Percentiles rank a stretch among this genome's conserved stretches.
Evolutionary conservation across 495 filamentous ascomycete genomes (phyloP).

Genomic region (Aspergillus olivimuriae): DNA sequence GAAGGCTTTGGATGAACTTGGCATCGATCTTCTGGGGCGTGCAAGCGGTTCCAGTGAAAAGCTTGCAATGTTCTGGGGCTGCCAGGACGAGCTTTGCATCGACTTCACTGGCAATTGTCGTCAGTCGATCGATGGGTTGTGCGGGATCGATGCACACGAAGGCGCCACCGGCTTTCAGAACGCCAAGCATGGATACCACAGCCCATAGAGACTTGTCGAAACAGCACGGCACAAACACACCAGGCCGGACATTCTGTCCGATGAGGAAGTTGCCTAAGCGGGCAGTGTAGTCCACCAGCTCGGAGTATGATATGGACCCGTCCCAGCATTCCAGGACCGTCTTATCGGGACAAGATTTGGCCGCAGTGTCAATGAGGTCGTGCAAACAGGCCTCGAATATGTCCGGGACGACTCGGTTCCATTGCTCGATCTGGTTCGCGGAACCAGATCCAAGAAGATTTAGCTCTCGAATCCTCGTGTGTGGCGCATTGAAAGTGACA

Average conservation of each 20-base stretch:
- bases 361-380: conserved; percentile 8
- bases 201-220: conserved; percentile 41
- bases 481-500: conserved; percentile 4
- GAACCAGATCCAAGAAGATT: conserved; percentile 10
- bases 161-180: conserved; percentile 42
- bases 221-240: conserved; percentile 35
- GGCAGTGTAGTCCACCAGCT: conserved; percentile 15
- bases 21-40: conserved; percentile 2
- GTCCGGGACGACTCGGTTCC: conserved; percentile 7
- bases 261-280: conserved; percentile 16
- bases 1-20: conserved; percentile 5
- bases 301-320: conserved; percentile 10
- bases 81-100: conserved; percentile 38
- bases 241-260: conserved; percentile 26
- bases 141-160: conserved; percentile 41
- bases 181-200: conserved; percentile 30
- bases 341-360: conserved; percentile 7
- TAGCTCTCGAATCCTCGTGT: conserved; percentile 9
- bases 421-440: conserved; percentile 8
- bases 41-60: neutral
- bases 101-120: conserved; percentile 17
- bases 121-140: conserved; percentile 36
- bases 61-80: conserved; percentile 11
- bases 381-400: conserved; percentile 10
- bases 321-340: conserved; percentile 33